Conservation (phyloP, 2,329 filamentous ascomycete genomes). For the Alternaria ventricosa region DNA sequence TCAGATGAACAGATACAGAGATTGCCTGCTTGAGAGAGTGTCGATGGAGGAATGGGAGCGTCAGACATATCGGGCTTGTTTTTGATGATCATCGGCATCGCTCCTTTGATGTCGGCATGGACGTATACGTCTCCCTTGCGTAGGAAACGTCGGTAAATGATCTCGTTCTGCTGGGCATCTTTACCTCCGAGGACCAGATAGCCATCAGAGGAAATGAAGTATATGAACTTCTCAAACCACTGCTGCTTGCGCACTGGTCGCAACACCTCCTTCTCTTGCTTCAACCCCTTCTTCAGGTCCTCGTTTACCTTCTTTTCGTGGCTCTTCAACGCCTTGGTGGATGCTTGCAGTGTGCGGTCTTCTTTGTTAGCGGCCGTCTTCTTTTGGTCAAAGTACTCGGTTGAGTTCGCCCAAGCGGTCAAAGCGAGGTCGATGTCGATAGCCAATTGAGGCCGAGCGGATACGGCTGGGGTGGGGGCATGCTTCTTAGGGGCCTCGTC, state of each 20-base stretch:
- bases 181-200: slow-evolving; percentile 90
- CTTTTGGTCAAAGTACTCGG: slow-evolving; percentile 90
- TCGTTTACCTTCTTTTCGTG: slow-evolving; percentile 87
- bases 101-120: slow-evolving; percentile 86
- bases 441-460: slow-evolving; percentile 59
- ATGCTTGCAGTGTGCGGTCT: slow-evolving; percentile 83
- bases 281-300: slow-evolving; percentile 85
- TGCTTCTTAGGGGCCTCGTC: slow-evolving; percentile 59
- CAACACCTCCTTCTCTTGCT: slow-evolving; percentile 88
- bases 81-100: slow-evolving; percentile 86
- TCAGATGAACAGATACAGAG: slow-evolving; percentile 83
- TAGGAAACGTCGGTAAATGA: slow-evolving; percentile 85
- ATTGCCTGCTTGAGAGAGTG: slow-evolving; percentile 86
- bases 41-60: slow-evolving; percentile 88
- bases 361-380: slow-evolving; percentile 84
- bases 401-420: slow-evolving; percentile 86
- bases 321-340: slow-evolving; percentile 82
- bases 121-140: slow-evolving; percentile 91
- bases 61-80: slow-evolving; percentile 80
- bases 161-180: slow-evolving; percentile 88
- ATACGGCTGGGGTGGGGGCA: slow-evolving; percentile 42
- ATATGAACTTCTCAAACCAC: slow-evolving; percentile 98
- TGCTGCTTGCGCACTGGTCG: slow-evolving; percentile 81
- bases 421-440: slow-evolving; percentile 86
- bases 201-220: slow-evolving; percentile 94